These are phyloP conservation scores for Stachybotrys chartarum DNA, from an alignment of 2,329 filamentous ascomycete genomes.

Conservation along the genomic window DNA sequence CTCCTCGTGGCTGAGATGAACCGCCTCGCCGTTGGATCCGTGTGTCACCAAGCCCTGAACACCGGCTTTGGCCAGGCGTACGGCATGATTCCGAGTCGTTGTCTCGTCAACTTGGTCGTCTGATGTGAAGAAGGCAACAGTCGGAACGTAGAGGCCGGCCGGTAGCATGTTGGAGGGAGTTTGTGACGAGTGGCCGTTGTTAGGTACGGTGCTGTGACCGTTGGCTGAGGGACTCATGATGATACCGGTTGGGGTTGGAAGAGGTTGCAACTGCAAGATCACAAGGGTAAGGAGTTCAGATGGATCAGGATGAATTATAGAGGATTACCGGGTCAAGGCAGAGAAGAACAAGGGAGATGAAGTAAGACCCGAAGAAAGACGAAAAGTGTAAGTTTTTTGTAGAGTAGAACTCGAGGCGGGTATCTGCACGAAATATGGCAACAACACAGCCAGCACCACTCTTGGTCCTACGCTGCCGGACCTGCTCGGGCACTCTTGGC, in stretches of 20 bases:
- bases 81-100: slow-evolving; percentile 42
- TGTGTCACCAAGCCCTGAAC: slow-evolving; percentile 62
- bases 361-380: neutral
- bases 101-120: slow-evolving; percentile 49
- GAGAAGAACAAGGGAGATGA: neutral
- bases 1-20: slow-evolving; percentile 61
- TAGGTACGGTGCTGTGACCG: neutral
- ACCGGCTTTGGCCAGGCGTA: slow-evolving; percentile 54
- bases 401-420: neutral
- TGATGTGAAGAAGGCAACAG: slow-evolving; percentile 53
- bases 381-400: neutral
- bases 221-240: neutral
- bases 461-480: neutral
- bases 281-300: neutral
- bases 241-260: neutral
- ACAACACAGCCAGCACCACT: neutral
- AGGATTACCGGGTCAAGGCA: neutral
- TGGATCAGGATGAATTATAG: neutral
- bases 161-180: slow-evolving; percentile 1
- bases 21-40: slow-evolving; percentile 68
- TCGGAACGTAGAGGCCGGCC: slow-evolving; percentile 52
- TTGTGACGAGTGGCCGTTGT: neutral
- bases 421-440: neutral
- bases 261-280: neutral
- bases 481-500: neutral